Percentiles rank a stretch among this genome's conserved stretches.
These are phyloP conservation scores for Danielia oregonensis DNA, from an alignment of 805 yeast genomes.

Conservation along the genomic window DNA sequence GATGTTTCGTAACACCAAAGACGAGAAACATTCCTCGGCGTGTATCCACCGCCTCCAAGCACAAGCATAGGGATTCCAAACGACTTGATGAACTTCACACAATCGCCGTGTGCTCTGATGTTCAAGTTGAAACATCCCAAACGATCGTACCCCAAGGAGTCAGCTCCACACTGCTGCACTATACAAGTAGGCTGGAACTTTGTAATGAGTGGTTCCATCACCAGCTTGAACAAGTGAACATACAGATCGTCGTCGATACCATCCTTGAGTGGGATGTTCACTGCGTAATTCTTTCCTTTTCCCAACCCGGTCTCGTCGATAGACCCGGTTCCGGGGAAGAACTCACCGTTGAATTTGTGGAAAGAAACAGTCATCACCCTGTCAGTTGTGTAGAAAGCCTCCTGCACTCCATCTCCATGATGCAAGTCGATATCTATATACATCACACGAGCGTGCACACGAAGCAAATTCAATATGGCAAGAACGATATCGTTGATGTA, in stretches of 20 bases:
- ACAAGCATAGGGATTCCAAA: constrained; percentile 90
- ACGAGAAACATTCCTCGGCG: constrained; percentile 91
- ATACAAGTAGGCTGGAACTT: constrained; percentile 92
- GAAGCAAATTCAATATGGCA: constrained; percentile 75
- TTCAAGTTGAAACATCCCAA: constrained; percentile 91
- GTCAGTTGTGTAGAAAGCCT: constrained; percentile 92
- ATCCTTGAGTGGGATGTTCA: constrained; percentile 89
- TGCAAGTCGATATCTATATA: constrained; percentile 94
- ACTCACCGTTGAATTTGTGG: constrained; percentile 91
- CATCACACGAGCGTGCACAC: constrained; percentile 89
- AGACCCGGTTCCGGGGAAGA: constrained; percentile 96
- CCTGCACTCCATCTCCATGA: constrained; percentile 98
- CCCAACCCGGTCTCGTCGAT: constrained; percentile 87
- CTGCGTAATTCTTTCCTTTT: constrained; percentile 80
- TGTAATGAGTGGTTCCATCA: constrained; percentile 85
- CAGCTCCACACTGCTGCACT: constrained; percentile 97
- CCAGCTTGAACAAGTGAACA: constrained; percentile 68
- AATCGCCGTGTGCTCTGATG: constrained; percentile 92
- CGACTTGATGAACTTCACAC: constrained; percentile 83
- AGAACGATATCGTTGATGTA: constrained; percentile 92
- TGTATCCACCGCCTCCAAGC: constrained; percentile 97
- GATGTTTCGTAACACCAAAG: constrained; percentile 96
- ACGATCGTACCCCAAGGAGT: constrained; percentile 88
- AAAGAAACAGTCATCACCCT: constrained; percentile 95
- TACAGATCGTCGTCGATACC: constrained; percentile 94